A percentile compares a stretch with the other conserved stretches of the same genome.
phyloP scores from a whole-genome alignment of 225 moss, liverwort and hornwort genomes.

The Polytrichum commune region DNA sequence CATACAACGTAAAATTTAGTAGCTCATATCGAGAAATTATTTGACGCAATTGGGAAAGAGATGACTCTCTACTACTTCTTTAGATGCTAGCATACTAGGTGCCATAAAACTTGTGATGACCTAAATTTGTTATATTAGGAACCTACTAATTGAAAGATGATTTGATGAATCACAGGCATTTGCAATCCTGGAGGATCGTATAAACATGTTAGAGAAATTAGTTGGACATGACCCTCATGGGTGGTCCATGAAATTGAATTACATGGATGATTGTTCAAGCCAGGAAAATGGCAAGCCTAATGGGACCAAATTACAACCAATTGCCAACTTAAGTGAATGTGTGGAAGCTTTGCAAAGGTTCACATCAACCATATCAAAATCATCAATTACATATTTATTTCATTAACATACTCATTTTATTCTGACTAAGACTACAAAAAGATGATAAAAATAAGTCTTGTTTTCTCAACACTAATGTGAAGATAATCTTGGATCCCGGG shows the following conservation, averaged over 20 bases:
- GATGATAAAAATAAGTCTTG: neutral
- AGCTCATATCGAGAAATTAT: no score
- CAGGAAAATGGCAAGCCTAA: conserved; percentile 3
- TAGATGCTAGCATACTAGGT: no score
- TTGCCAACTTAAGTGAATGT: conserved; percentile 33
- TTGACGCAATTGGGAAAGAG: no score
- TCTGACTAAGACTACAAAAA: neutral
- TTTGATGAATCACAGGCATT: conserved; percentile 21
- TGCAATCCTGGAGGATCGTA: conserved; percentile 35
- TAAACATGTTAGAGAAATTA: conserved; percentile 46
- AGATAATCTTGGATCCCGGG: neutral
- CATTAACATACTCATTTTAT: neutral
- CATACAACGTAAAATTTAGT: no score
- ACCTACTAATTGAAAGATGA: neutral
- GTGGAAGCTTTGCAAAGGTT: conserved; percentile 62
- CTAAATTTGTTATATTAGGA: neutral
- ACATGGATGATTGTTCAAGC: conserved; percentile 20
- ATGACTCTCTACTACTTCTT: no score
- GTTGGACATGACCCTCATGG: conserved; percentile 23
- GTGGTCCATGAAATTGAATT: conserved; percentile 46
- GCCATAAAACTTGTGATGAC: no score
- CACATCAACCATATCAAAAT: neutral
- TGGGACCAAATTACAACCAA: conserved; percentile 6
- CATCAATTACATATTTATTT: neutral
- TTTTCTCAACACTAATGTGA: neutral